Evolutionary conservation across 495 filamentous ascomycete species (phyloP).

Genomic region (Amniculicola lignicola): DNA sequence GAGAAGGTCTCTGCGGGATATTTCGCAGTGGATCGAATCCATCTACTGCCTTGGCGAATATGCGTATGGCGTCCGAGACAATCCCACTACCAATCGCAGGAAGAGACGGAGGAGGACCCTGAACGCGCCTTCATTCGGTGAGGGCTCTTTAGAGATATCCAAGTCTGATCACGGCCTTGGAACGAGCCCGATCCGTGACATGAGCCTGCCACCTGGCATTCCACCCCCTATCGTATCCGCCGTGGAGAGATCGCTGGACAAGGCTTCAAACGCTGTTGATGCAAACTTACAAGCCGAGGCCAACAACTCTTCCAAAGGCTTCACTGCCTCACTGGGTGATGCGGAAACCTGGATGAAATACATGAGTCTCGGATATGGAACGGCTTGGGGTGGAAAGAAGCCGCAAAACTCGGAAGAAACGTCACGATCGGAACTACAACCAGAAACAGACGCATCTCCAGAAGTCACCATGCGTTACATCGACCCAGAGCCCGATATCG

Average conservation of each 20-base stretch:
- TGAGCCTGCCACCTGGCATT: conserved; percentile 26
- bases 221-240: conserved; percentile 37
- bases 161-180: not conserved
- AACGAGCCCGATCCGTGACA: not conserved
- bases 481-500: conserved; percentile 43
- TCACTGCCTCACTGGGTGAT: conserved; percentile 28
- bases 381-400: conserved; percentile 49
- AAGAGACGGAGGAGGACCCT: conserved; percentile 31
- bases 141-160: conserved; percentile 1
- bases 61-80: conserved; percentile 77
- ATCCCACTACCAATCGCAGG: conserved; percentile 55
- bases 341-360: conserved; percentile 38
- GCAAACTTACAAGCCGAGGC: not conserved
- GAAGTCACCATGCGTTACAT: conserved; percentile 35
- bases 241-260: conserved; percentile 30
- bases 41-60: conserved; percentile 72
- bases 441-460: conserved; percentile 7
- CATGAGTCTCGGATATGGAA: conserved; percentile 56
- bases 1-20: conserved; percentile 58
- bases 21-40: conserved; percentile 81
- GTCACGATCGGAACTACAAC: not conserved
- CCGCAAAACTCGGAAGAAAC: not conserved
- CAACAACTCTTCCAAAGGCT: conserved; percentile 6
- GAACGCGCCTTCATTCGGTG: not conserved
- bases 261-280: conserved; percentile 26